These are phyloP conservation scores for Cladosporium sp. DNA, from an alignment of 2,329 filamentous ascomycete genomes.

Conservation along the genomic window DNA sequence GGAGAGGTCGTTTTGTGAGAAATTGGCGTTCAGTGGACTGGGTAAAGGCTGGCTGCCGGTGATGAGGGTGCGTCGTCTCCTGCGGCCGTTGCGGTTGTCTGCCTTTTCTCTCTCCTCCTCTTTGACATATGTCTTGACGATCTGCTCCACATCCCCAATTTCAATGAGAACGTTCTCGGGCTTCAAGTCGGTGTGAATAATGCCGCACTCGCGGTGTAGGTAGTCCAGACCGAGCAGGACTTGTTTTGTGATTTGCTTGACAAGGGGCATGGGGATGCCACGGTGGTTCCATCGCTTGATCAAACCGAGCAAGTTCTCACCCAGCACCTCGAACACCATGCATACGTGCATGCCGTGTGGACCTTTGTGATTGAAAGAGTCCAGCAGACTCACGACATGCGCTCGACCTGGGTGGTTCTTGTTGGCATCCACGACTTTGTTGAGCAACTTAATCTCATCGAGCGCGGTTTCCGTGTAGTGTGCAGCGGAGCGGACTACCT, in stretches of 20 bases:
- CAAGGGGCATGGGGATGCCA: conserved; percentile 91
- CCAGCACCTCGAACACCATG: conserved; percentile 98
- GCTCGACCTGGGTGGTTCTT: conserved; percentile 89
- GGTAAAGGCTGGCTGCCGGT: conserved; percentile 95
- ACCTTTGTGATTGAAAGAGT: conserved; percentile 96
- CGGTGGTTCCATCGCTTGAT: conserved; percentile 99
- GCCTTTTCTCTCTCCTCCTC: conserved; percentile 70
- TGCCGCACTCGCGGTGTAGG: conserved; percentile 94
- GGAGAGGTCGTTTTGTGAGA: conserved; percentile 70
- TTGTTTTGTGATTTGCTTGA: conserved; percentile 99
- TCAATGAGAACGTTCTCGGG: conserved; percentile 98
- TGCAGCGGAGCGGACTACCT: conserved; percentile 94
- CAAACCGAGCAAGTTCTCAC: conserved; percentile 88
- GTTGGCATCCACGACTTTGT: conserved; percentile 94
- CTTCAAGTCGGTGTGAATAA: conserved; percentile 97
- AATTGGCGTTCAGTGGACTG: conserved; percentile 88
- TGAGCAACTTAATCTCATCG: conserved; percentile 97
- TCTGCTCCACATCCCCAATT: conserved; percentile 97
- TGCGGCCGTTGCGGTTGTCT: conserved; percentile 84
- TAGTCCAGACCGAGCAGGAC: conserved; percentile 94
- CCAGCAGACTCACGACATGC: conserved; percentile 92
- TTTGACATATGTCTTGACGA: conserved; percentile 94
- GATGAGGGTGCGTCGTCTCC: conserved; percentile 87
- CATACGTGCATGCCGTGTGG: conserved; percentile 96
- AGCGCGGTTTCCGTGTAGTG: conserved; percentile 99